A percentile compares a stretch with the other conserved stretches of the same genome.
Conservation (phyloP, 2,329 filamentous ascomycete genomes). For the Monilinia aucupariae region DNA sequence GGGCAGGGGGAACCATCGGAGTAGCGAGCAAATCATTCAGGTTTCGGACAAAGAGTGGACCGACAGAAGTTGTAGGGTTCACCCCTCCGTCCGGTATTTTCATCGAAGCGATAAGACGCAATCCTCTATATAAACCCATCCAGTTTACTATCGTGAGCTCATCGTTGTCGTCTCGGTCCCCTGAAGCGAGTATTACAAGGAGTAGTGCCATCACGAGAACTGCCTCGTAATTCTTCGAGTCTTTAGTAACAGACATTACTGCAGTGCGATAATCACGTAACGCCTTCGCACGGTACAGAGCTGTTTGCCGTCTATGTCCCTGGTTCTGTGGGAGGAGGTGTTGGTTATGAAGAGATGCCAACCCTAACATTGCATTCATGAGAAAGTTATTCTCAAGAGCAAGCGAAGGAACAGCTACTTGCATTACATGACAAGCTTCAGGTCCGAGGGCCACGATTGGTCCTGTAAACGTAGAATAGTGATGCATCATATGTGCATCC, state of each 20-base stretch:
- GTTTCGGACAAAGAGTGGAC: slow-evolving; percentile 28
- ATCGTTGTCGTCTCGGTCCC: slow-evolving; percentile 20
- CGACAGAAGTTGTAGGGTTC: slow-evolving; percentile 18
- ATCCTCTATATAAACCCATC: slow-evolving; percentile 28
- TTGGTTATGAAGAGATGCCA: slow-evolving; percentile 31
- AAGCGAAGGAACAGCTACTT: slow-evolving; percentile 27
- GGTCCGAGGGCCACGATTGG: slow-evolving; percentile 21
- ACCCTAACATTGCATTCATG: slow-evolving; percentile 29
- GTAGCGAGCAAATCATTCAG: slow-evolving; percentile 20
- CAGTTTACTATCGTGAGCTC: slow-evolving; percentile 29
- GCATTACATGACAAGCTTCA: slow-evolving; percentile 20
- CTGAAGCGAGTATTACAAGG: slow-evolving; percentile 27
- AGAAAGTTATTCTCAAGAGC: slow-evolving; percentile 32
- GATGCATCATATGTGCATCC: slow-evolving; percentile 31
- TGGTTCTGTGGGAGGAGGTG: slow-evolving; percentile 19
- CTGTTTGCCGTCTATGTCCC: slow-evolving; percentile 22
- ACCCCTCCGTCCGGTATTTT: neutral
- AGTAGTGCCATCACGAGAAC: slow-evolving; percentile 29
- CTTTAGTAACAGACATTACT: slow-evolving; percentile 19
- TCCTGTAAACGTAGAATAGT: slow-evolving; percentile 29
- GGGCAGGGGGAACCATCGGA: slow-evolving; percentile 25
- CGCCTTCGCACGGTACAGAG: slow-evolving; percentile 27
- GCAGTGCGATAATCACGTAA: slow-evolving; percentile 27
- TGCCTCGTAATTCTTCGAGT: slow-evolving; percentile 27
- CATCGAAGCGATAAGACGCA: slow-evolving; percentile 11